Base-by-base conservation (phyloP, 192 early-diverging fungal genomes). In the Cladochytrium replicatum region DNA sequence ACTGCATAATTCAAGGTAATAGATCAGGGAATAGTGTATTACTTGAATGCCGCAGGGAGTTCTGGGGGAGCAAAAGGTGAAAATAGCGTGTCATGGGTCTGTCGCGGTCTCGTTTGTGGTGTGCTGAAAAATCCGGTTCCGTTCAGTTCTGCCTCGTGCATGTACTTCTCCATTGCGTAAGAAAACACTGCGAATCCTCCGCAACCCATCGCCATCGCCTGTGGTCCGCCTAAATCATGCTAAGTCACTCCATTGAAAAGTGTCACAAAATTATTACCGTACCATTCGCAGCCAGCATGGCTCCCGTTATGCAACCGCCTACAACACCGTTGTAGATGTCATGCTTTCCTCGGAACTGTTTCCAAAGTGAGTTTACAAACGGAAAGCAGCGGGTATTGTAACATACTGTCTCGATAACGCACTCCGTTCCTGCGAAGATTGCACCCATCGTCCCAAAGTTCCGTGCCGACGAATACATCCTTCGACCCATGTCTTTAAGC, bases 101-200 rank as follows among this genome's bases (percentile, higher is more conserved):
- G n/a, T n/a, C n/a, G n/a, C n/a, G n/a, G n/a, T n/a, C n/a, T n/a
- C n/a, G n/a, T n/a, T n/a, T n/a, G n/a, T n/a, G n/a, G n/a, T n/a
- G n/a, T n/a, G n/a, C n/a, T n/a, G n/a, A n/a, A n/a, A n/a, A n/a
- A n/a, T n/a, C n/a, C n/a, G n/a, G n/a, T n/a, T n/a, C n/a, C n/a
- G n/a, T n/a, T n/a, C n/a, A n/a, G n/a, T n/a, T n/a, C n/a, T n/a
- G n/a, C n/a, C n/a, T n/a, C n/a, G n/a, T n/a, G 71, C 82, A 93
- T 86, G 59, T 84, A 92, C 58, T 71, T 84, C 58, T 93, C 94
- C 32, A 98, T 94, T 7, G 85, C 89, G 7, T 83, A 81, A 7
- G 87, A 91, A 56, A 98, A 98, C 8, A 89, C 90, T 2, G 88
- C 90, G 75, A 98, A 96, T 13, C 89, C 86, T 32, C 76, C 86